Conservation (phyloP, 805 yeast genomes). For the Lipomyces orientalis region DNA sequence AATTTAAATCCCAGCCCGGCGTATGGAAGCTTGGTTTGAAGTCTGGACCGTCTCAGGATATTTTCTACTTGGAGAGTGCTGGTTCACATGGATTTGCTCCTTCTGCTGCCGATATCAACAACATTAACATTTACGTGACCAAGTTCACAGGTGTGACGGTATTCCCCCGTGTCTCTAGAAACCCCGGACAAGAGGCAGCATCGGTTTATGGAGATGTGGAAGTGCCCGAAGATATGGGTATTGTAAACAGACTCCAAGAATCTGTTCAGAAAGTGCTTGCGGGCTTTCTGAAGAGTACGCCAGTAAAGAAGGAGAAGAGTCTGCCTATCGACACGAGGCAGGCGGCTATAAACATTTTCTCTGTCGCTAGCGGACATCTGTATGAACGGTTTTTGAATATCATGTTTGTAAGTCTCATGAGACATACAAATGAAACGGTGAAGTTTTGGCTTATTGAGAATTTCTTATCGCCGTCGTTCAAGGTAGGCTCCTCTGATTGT, state of each 20-base stretch:
- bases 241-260: constrained; percentile 26
- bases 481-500: constrained; percentile 34
- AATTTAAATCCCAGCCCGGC: constrained; percentile 77
- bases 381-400: constrained; percentile 76
- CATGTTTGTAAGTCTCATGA: constrained; percentile 81
- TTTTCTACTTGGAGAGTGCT: constrained; percentile 51
- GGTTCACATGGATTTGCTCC: constrained; percentile 34
- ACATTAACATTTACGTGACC: constrained; percentile 44
- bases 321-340: constrained; percentile 39
- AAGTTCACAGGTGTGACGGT: constrained; percentile 55
- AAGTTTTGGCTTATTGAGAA: constrained; percentile 89
- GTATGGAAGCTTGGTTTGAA: constrained; percentile 61
- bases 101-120: constrained; percentile 13
- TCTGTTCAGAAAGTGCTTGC: constrained; percentile 26
- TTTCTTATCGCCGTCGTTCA: constrained; percentile 74
- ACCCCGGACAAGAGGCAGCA: constrained; percentile 49
- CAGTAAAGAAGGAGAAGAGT: constrained; percentile 12
- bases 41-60: constrained; percentile 50
- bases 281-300: constrained; percentile 14
- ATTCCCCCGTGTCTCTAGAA: constrained; percentile 54
- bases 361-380: constrained; percentile 80
- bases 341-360: constrained; percentile 77
- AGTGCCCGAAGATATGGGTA: constrained; percentile 7
- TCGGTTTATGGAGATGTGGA: constrained; percentile 38
- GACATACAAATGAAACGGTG: constrained; percentile 65